Evolutionary conservation across 2,329 filamentous ascomycete genomes (phyloP), one percentile per base, ranked within the genome.

Genomic region (Fusarium clavum): DNA sequence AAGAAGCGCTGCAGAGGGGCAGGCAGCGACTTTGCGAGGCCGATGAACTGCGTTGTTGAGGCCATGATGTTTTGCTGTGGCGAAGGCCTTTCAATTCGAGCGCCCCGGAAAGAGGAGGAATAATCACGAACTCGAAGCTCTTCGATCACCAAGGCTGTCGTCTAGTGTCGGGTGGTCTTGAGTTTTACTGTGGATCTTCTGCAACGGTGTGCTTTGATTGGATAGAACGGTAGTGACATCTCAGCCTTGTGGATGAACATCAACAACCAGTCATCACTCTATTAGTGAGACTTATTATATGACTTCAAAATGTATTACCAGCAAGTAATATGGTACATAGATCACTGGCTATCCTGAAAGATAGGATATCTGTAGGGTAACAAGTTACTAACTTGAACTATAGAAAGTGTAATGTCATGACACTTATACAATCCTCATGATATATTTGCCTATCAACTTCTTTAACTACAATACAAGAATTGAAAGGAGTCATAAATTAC

Each of bases 1-100:
- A 99, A 92, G 87, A 99, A 98, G 76, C 90, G 90, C 77, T 92
- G 88, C 47, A 99, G 88, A 43, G 91, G 91, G 57, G 88, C 84
- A 11, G 94, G 96, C 43, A 98, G 89, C 71, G 87, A 84, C 81
- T 90, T 88, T 65, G 92, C 92, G 62, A 94, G 85, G 75, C 85
- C 82, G 70, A 89, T 79, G 71, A 84, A 82, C 53, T 81, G 73
- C 61, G 80, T 70, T 56, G 80, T 45, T 57, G 80, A 78, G 30
- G 80, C 76, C 81, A 82, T 81, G 43, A 56, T 74, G 67, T n/a
- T 56, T 59, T 55, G 27, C 43, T 53, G 64, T 58, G 61, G 57
- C 52, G 71, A 45, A 34, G 70, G 72, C 61, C 61, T 57, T 46
- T 71, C 67, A 71, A 61, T 69, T 53, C 45, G 69, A 64, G 64